Percentiles rank a stretch among this genome's conserved stretches.
These are phyloP conservation scores for Zygosaccharomyces bisporus DNA, from an alignment of 805 yeast genomes.

Conservation along the genomic window DNA sequence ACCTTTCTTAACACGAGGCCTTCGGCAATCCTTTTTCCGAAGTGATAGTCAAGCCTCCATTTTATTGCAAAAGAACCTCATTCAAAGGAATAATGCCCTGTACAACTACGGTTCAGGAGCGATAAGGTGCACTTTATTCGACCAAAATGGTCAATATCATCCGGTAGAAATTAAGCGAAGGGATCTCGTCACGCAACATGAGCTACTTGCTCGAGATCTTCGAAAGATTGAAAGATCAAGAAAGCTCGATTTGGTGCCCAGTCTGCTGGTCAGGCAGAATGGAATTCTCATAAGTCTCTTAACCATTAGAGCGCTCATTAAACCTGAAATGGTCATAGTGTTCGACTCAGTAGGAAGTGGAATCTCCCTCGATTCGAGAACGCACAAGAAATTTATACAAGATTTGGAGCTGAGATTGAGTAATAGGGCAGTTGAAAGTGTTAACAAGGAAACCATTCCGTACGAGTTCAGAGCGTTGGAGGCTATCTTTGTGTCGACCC, in stretches of 20 bases:
- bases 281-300: constrained; percentile 72
- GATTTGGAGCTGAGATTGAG: constrained; percentile 25
- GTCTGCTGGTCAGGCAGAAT: constrained; percentile 68
- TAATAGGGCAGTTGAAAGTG: constrained; percentile 22
- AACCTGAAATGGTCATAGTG: constrained; percentile 65
- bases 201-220: constrained; percentile 82
- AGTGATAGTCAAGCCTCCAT: constrained; percentile 27
- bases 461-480: constrained; percentile 92
- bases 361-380: constrained; percentile 27
- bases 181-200: constrained; percentile 67
- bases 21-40: constrained; percentile 1
- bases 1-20: neutral
- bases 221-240: constrained; percentile 77
- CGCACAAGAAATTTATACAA: constrained; percentile 27
- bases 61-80: constrained; percentile 38
- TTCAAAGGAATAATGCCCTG: constrained; percentile 37
- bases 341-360: constrained; percentile 51
- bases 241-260: constrained; percentile 65
- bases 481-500: constrained; percentile 75
- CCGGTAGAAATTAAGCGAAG: constrained; percentile 72
- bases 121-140: constrained; percentile 80
- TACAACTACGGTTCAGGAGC: constrained; percentile 35
- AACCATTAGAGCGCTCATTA: constrained; percentile 76
- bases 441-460: constrained; percentile 46
- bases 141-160: constrained; percentile 57